Evolutionary conservation across 2,329 filamentous ascomycete genomes (phyloP).

Genomic region (Xylariaceae sp.): DNA sequence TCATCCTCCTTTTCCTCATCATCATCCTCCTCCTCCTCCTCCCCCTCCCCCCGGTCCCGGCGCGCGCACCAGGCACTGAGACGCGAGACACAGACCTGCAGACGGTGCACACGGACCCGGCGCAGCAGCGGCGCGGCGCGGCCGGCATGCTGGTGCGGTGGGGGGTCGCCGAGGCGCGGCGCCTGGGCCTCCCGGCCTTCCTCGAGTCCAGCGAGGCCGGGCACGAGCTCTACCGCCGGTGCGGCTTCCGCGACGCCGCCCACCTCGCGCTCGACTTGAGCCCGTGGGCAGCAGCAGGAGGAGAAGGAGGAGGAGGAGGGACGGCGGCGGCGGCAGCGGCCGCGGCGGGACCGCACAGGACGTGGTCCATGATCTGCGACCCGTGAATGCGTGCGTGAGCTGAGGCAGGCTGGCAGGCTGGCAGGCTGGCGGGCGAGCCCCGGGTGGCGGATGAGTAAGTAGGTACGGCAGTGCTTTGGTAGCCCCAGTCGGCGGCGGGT

Average conservation of each 20-base stretch:
- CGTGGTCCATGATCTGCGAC: slow-evolving; percentile 21
- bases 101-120: slow-evolving; percentile 32
- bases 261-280: slow-evolving; percentile 20
- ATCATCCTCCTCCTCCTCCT: no score
- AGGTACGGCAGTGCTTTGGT: no score
- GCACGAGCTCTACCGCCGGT: slow-evolving; percentile 29
- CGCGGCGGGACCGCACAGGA: slow-evolving; percentile 12
- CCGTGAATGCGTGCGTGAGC: no score
- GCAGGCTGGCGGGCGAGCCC: no score
- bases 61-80: not conserved
- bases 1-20: no score
- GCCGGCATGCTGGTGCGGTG: slow-evolving; percentile 30
- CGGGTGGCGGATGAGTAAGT: no score
- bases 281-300: slow-evolving; percentile 24
- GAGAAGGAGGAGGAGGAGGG: slow-evolving; percentile 3
- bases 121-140: slow-evolving; percentile 32
- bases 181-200: slow-evolving; percentile 25
- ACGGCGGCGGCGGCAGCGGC: not conserved
- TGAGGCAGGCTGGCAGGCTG: no score
- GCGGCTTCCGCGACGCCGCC: slow-evolving; percentile 31
- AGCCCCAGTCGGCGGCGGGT: no score
- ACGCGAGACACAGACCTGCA: slow-evolving; percentile 28
- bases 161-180: slow-evolving; percentile 29
- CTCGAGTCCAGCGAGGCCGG: slow-evolving; percentile 30
- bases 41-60: not conserved